Base-by-base conservation (phyloP, 352 stramenopile genomes). In the Globisporangium nodosum region DNA sequence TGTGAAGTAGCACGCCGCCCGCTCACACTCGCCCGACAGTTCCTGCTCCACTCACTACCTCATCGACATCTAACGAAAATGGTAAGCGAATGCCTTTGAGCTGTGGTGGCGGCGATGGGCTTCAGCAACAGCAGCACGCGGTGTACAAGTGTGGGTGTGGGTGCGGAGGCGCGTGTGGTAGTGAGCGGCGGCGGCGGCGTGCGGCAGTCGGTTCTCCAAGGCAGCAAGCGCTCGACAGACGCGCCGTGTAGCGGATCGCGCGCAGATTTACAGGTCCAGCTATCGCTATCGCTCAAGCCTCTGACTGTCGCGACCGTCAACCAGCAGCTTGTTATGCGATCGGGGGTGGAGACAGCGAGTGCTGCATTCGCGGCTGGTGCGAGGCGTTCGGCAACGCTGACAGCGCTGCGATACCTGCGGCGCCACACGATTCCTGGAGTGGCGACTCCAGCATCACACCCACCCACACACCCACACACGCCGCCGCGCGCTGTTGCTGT, bases 1-100 rank as follows among this genome's bases (percentile, higher is more conserved):
- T n/a, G 47, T 85, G 66, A 85, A 82, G 78, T 88, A 81, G 68
- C 56, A 60, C 55, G 20, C 12, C 18, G 43, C n/a, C n/a, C 37
- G 18, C 43, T 5, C 43, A 15, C 64, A 70, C 64, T 62, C 62
- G 61, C 58, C 37, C 57, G 58, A 52, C 59, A 61, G 65, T 74
- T 87, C 81, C 69, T 75, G 74, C 66, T 82, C 68, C 81, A 88
- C 78, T 84, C 81, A 88, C 78, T 85, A 88, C 76, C 75, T 91
- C 81, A 88, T 91, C 78, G 76, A 88, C 78, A 82, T 85, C 73
- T 87, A 70, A 81, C 69, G 68, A 82, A 87, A 85, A 82, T 65
- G 59, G 59, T 65, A 60, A 49, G 51, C 18, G 42, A 20, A 12
- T 33, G 13, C 7, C 16, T 30, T 3, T 6, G 37, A 45, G 35